Percentiles rank a stretch among this genome's conserved stretches.
Conservation (phyloP, 768 basidiomycete species). For the Leccinum obscurum region DNA sequence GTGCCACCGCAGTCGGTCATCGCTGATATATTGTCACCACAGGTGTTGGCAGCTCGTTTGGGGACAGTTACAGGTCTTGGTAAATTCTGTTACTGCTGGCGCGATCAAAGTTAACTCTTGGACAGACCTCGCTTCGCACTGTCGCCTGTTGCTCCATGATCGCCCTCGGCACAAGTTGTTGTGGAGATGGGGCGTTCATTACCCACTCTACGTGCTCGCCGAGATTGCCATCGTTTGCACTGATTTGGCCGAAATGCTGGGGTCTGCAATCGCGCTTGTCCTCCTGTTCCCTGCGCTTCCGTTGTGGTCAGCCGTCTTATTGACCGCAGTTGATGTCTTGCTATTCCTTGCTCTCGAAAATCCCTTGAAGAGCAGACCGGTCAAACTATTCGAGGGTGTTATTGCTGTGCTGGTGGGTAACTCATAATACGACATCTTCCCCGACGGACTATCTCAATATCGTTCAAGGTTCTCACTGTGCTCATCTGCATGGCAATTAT, state of each 20-base stretch:
- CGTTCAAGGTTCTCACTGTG: constrained; percentile 59
- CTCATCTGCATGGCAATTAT: constrained; percentile 79
- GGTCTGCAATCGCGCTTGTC: constrained; percentile 78
- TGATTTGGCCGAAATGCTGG: constrained; percentile 79
- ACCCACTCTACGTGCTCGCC: constrained; percentile 62
- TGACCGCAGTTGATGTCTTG: constrained; percentile 69
- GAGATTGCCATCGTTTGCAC: constrained; percentile 77
- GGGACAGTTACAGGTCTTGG: constrained; percentile 83
- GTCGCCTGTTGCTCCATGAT: constrained; percentile 63
- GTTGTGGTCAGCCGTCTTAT: constrained; percentile 68
- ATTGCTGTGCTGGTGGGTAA: constrained; percentile 59
- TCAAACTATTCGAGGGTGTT: constrained; percentile 64
- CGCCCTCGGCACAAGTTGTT: constrained; percentile 57
- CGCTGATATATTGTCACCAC: constrained; percentile 7
- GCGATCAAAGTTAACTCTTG: constrained; percentile 18
- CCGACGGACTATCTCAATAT: constrained; percentile 1
- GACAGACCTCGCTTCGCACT: constrained; percentile 61
- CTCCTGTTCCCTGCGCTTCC: constrained; percentile 70
- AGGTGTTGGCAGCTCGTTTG: constrained; percentile 77
- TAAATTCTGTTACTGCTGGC: constrained; percentile 31
- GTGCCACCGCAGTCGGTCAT: background rate
- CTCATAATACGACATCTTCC: background rate
- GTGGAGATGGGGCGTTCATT: constrained; percentile 59
- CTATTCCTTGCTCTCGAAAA: constrained; percentile 71
- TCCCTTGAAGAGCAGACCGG: constrained; percentile 65